A percentile compares a stretch with the other conserved stretches of the same genome.
Evolutionary conservation across 805 yeast genomes (phyloP).

Genomic region (Yamadazyma tumulicola): DNA sequence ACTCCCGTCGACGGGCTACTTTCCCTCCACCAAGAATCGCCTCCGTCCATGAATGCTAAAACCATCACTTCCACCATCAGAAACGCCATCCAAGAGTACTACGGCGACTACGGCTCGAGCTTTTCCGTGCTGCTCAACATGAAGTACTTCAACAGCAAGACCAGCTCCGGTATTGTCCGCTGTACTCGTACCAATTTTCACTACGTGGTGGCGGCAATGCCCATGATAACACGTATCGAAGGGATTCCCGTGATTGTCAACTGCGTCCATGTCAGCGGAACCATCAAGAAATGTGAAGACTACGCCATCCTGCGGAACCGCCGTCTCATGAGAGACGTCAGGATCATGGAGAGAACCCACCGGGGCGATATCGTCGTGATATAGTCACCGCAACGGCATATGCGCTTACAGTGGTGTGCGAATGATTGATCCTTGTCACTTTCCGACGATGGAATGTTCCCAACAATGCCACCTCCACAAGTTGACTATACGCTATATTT

Average conservation of each 20-base stretch:
- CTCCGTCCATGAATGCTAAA: constrained; percentile 46
- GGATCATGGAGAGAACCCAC: not conserved
- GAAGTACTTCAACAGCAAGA: constrained; percentile 76
- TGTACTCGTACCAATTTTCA: constrained; percentile 65
- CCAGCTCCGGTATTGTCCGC: constrained; percentile 81
- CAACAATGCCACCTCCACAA: not conserved
- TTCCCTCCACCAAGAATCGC: constrained; percentile 49
- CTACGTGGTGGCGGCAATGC: constrained; percentile 63
- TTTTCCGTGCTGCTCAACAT: constrained; percentile 58
- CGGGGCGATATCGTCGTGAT: no score
- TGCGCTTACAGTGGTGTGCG: no score
- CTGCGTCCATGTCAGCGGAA: constrained; percentile 75
- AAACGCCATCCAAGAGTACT: constrained; percentile 53
- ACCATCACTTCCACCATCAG: constrained; percentile 52
- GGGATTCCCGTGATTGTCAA: constrained; percentile 51
- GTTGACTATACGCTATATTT: constrained; percentile 63
- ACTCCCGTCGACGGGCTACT: constrained; percentile 39
- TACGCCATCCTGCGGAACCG: constrained; percentile 52
- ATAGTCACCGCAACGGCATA: constrained; percentile 8
- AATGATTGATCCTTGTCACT: no score
- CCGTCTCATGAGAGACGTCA: constrained; percentile 22
- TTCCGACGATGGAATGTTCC: constrained; percentile 1
- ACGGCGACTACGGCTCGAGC: constrained; percentile 80
- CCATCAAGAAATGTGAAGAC: constrained; percentile 79
- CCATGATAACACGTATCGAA: constrained; percentile 50